These are phyloP conservation scores for Macrolepiota fuliginosa DNA, from an alignment of 768 basidiomycete genomes.

Conservation along the genomic window DNA sequence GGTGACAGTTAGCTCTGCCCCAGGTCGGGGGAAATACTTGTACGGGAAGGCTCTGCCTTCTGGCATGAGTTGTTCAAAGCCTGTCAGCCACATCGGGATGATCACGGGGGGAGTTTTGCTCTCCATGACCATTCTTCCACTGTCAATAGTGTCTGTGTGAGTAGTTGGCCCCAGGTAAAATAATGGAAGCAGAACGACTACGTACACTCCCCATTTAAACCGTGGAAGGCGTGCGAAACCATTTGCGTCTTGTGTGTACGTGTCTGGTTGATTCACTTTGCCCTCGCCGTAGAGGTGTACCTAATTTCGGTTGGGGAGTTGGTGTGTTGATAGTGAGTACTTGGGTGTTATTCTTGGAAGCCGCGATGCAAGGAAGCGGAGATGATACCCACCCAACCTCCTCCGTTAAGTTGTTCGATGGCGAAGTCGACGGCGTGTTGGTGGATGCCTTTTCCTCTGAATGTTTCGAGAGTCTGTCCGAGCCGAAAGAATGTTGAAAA, in stretches of 20 bases:
- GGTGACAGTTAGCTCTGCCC: constrained; percentile 67
- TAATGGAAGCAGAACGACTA: constrained; percentile 19
- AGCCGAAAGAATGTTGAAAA: constrained; percentile 83
- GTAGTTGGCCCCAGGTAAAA: neutral
- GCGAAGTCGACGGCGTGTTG: constrained; percentile 86
- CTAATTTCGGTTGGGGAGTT: constrained; percentile 33
- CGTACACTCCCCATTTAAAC: constrained; percentile 97
- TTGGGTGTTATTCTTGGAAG: neutral
- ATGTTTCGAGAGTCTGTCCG: constrained; percentile 91
- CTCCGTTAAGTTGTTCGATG: constrained; percentile 74
- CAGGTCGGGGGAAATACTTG: constrained; percentile 64
- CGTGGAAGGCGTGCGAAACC: constrained; percentile 56
- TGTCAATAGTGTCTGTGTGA: constrained; percentile 25
- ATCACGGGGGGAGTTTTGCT: constrained; percentile 62
- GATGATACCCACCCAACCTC: constrained; percentile 71
- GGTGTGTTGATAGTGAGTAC: neutral
- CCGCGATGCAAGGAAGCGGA: constrained; percentile 2
- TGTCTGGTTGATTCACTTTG: constrained; percentile 74
- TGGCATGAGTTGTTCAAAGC: constrained; percentile 88
- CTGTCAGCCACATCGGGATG: constrained; percentile 91
- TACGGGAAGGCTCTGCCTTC: constrained; percentile 75
- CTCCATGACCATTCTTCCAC: constrained; percentile 79
- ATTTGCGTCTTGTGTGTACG: constrained; percentile 38
- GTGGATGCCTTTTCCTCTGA: constrained; percentile 86
- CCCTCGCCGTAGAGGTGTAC: constrained; percentile 92